phyloP scores from a whole-genome alignment of 768 basidiomycete species.

The Zangia roseola region DNA sequence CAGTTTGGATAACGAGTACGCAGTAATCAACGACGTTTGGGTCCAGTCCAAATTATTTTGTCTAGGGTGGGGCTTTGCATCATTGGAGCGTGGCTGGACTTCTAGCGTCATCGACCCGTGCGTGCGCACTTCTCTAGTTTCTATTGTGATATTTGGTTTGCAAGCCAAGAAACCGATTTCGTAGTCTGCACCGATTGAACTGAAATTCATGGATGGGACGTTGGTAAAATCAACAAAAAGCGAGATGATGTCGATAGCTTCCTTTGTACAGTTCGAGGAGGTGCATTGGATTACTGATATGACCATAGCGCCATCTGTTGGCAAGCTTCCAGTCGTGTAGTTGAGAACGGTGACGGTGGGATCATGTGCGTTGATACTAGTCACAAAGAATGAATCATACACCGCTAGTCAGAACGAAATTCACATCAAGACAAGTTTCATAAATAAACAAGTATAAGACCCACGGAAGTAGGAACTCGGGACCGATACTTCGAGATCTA shows the following conservation, averaged over 20 bases:
- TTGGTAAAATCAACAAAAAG: conserved; percentile 13
- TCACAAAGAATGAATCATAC: conserved; percentile 4
- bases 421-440: neutral
- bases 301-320: conserved; percentile 15
- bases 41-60: conserved; percentile 18
- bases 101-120: conserved; percentile 10
- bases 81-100: conserved; percentile 5
- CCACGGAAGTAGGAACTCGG: conserved; percentile 17
- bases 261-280: conserved; percentile 8
- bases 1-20: conserved; percentile 9
- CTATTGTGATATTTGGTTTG: conserved; percentile 21
- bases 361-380: conserved; percentile 16
- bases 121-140: conserved; percentile 22
- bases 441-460: neutral
- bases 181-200: conserved; percentile 12
- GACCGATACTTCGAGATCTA: conserved; percentile 11
- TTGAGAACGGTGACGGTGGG: conserved; percentile 12
- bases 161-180: conserved; percentile 22
- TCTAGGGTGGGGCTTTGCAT: neutral
- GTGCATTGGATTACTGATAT: conserved; percentile 16
- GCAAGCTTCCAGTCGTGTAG: conserved; percentile 14
- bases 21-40: conserved; percentile 11
- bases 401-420: conserved; percentile 4
- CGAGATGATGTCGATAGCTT: conserved; percentile 7
- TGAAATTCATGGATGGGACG: conserved; percentile 11